Base-by-base conservation (phyloP, 768 basidiomycete species). In the Mycena rosella region DNA sequence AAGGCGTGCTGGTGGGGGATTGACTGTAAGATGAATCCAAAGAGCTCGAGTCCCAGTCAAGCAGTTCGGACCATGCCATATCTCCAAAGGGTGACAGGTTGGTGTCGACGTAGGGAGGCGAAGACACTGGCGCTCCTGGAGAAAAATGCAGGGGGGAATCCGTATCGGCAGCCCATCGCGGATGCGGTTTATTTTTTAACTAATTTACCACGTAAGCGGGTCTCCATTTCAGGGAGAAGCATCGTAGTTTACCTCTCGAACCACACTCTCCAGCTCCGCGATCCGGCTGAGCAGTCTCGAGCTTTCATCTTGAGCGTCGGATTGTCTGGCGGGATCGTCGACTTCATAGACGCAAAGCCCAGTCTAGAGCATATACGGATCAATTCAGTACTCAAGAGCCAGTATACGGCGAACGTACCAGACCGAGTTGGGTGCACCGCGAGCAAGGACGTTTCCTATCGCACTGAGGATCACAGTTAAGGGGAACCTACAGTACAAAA, bases 341-440 rank as follows among this genome's bases (percentile, higher is more conserved):
- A 94, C 88, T 76, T 95, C 92, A 72, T 95, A 95, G 13, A 94
- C 90, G 74, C 93, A 95, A 5, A 93, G 82, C 1, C 92, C 93
- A 53, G 91, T 94, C 91, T 93, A 69, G n/a, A n/a, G n/a, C n/a
- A n/a, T 17, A 27, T 20, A 47, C 49, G n/a, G 20, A 67, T n/a
- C 34, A 47, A 24, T 40, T 48, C 34, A 68, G 40, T 18, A 47
- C 20, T 60, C 42, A 54, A n/a, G 22, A 38, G 26, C 11, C 17
- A 40, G 17, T 15, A 18, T 15, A 38, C 10, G 22, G 22, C 58
- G 47, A 24, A 76, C 80, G 48, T 67, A 85, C 85, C 74, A 86
- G 74, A 30, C 85, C 85, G n/a, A 86, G 78, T 68, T 86, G 85
- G 3, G 82, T 84, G 65, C 85, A 86, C 17, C 85, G 82, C 29